Conservation (phyloP, 2,329 filamentous ascomycete genomes). For the Colletotrichum destructivum region DNA sequence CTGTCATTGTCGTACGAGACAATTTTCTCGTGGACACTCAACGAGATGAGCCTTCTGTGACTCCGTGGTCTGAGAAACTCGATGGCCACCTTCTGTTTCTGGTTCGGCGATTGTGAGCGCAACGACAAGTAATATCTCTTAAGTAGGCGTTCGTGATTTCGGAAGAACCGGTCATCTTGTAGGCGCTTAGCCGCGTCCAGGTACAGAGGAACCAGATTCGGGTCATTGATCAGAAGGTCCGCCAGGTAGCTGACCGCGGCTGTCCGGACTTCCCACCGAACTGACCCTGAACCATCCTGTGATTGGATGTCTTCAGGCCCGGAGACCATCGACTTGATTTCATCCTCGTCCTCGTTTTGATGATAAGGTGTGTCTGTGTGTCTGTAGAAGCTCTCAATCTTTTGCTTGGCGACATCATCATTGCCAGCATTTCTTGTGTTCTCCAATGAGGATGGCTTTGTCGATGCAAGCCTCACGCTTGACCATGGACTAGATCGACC, state of each 20-base stretch:
- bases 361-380: not conserved
- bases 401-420: not conserved
- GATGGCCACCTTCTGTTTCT: not conserved
- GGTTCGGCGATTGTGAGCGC: not conserved
- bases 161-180: not conserved
- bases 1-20: not conserved
- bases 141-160: not conserved
- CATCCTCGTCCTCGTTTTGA: accelerated
- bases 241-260: constrained; percentile 13
- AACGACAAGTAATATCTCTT: not conserved
- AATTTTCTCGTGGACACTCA: not conserved
- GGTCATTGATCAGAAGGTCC: not conserved
- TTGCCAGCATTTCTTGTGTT: accelerated
- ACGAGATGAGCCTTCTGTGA: not conserved
- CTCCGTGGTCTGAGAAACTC: not conserved
- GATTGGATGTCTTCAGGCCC: constrained; percentile 7
- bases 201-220: accelerated
- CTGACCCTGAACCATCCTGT: not conserved
- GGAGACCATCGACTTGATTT: not conserved
- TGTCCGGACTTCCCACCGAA: not conserved
- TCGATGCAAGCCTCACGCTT: not conserved
- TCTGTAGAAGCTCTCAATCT: not conserved
- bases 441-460: not conserved
- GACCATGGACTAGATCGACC: not conserved
- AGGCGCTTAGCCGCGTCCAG: not conserved